These are phyloP conservation scores for Lentinus tigrinus DNA, from an alignment of 768 basidiomycete genomes.

Conservation along the genomic window DNA sequence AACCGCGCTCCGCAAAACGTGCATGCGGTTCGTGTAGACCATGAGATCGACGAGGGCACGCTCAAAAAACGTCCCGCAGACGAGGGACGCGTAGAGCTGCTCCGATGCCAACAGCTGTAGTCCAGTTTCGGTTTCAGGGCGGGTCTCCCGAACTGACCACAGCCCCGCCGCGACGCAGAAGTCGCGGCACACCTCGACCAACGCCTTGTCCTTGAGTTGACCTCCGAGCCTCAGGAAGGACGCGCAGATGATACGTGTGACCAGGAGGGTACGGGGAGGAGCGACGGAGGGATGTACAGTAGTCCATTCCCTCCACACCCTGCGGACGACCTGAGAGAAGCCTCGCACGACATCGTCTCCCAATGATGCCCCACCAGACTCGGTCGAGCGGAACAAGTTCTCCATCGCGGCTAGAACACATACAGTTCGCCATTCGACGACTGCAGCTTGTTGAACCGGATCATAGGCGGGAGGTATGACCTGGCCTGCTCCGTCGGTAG, in stretches of 20 bases:
- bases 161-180: neutral
- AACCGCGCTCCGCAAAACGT: conserved; percentile 2
- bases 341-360: conserved; percentile 1
- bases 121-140: neutral
- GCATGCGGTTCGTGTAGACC: conserved; percentile 2
- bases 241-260: conserved; percentile 12
- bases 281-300: neutral
- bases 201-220: conserved; percentile 1
- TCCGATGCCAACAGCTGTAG: conserved; percentile 9
- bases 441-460: conserved; percentile 3
- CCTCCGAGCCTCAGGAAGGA: conserved; percentile 24
- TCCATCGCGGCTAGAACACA: conserved; percentile 14
- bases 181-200: conserved; percentile 10
- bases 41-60: conserved; percentile 14
- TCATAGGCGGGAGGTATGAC: neutral
- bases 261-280: conserved; percentile 1
- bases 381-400: neutral
- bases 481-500: neutral
- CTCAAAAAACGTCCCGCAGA: conserved; percentile 11
- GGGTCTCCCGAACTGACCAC: conserved; percentile 1
- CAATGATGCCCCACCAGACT: neutral
- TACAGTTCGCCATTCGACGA: conserved; percentile 19
- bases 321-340: conserved; percentile 13
- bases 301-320: conserved; percentile 37
- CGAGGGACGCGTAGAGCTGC: conserved; percentile 12